Base-by-base conservation (phyloP, 2,329 filamentous ascomycete species). In the Scytalidium sp. region DNA sequence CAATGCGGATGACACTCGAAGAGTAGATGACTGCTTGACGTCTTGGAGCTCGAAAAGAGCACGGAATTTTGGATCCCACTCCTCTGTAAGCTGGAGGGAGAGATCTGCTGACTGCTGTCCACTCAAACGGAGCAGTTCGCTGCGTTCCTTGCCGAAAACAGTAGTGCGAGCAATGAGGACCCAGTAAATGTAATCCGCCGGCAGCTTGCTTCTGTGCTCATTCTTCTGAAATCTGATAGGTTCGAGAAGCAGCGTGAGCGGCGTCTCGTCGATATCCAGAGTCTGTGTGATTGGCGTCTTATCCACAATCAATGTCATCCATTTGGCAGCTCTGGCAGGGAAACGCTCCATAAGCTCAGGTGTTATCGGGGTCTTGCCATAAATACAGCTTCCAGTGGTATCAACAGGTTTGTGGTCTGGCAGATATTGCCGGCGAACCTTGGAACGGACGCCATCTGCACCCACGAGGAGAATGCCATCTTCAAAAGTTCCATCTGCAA, bases 291-390 rank as follows among this genome's bases (percentile, higher is more conserved):
- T 43, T n/a, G 41, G 41, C 22, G 56, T 51, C 32, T 46, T 53
- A 27, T 60, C 53, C 11, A 50, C 41, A 5, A 60, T 51, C n/a
- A 64, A 21, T 3, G 62, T 54, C 55, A 67, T 63, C 43, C 63
- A 59, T 9, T 53, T 56, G 7, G 52, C 50, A 10, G 54, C 54
- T 8, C 54, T 46, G 1, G 53, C 19, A 3, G 53, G 51, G 20
- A 64, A 56, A 0, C 47, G 43, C 11, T 45, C 42, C 3, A 50
- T 19, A 10, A 67, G 49, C 27, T 65, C 61, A 2, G 48, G 40
- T 2, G 59, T 67, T 20, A 70, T 32, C 2, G 60, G 58, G 1
- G 70, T 72, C 52, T 70, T 72, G 19, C 70, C 70, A 46, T 69
- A 75, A 10, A 74, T 61, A 21, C 65, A 64, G 10, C 67, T 58